These are phyloP conservation scores for Daldinia sp. DNA, from an alignment of 2,329 filamentous ascomycete species.

Conservation along the genomic window DNA sequence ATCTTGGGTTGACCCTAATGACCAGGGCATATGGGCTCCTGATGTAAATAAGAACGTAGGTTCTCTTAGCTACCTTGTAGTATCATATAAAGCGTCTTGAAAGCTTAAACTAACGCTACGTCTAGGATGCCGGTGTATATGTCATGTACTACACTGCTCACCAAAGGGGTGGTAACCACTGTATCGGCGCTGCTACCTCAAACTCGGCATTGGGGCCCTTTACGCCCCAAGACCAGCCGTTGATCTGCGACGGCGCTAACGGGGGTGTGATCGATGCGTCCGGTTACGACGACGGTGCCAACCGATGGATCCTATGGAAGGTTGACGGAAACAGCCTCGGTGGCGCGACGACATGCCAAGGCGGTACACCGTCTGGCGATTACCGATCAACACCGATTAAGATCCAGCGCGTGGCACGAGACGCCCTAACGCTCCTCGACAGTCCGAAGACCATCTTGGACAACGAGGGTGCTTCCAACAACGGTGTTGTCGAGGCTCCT, in stretches of 20 bases:
- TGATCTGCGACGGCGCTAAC: conserved; percentile 43
- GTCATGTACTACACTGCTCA: conserved; percentile 47
- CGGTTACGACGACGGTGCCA: conserved; percentile 44
- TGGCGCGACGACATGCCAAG: conserved; percentile 44
- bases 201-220: conserved; percentile 42
- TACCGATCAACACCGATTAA: conserved; percentile 45
- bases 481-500: conserved; percentile 46
- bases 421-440: conserved; percentile 41
- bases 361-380: conserved; percentile 36
- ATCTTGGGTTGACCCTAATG: conserved; percentile 41
- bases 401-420: conserved; percentile 44
- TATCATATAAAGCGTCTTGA: not conserved
- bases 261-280: conserved; percentile 46
- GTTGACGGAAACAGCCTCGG: conserved; percentile 47
- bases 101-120: not conserved
- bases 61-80: not conserved
- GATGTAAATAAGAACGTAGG: conserved; percentile 46
- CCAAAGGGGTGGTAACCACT: conserved; percentile 42
- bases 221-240: conserved; percentile 34
- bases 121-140: conserved; percentile 42
- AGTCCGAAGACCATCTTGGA: conserved; percentile 42
- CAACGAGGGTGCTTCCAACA: conserved; percentile 41
- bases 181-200: conserved; percentile 45
- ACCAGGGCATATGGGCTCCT: conserved; percentile 44
- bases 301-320: conserved; percentile 47